A percentile compares a stretch with the other conserved stretches of the same genome.
These are phyloP conservation scores for Lodderomyces orthopsilosis DNA, from an alignment of 1,139 yeast species.

Conservation along the genomic window DNA sequence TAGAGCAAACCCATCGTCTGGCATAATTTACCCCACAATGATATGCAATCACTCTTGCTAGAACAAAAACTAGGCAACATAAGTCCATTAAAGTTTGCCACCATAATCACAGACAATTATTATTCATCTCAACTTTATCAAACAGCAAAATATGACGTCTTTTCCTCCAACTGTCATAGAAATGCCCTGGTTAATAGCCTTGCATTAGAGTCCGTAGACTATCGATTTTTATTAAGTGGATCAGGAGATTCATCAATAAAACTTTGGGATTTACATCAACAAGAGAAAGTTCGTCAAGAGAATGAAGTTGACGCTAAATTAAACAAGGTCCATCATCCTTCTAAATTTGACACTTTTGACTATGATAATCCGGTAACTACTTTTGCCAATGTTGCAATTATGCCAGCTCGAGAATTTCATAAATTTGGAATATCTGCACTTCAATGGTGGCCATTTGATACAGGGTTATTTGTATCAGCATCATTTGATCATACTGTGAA, in stretches of 20 bases:
- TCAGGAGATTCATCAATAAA: conserved; percentile 74
- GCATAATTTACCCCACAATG: neutral
- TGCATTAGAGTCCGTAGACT: conserved; percentile 54
- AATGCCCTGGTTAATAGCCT: conserved; percentile 62
- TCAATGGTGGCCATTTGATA: conserved; percentile 88
- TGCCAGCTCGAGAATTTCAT: conserved; percentile 61
- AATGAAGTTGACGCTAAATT: conserved; percentile 15
- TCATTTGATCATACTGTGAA: conserved; percentile 78
- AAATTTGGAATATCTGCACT: conserved; percentile 69
- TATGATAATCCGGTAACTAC: conserved; percentile 28
- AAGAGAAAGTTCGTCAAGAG: conserved; percentile 13
- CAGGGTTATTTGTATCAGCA: conserved; percentile 80
- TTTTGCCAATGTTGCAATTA: conserved; percentile 31
- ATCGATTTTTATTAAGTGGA: conserved; percentile 61
- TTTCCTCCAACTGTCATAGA: conserved; percentile 38
- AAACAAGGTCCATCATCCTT: conserved; percentile 6
- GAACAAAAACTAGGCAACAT: conserved; percentile 33
- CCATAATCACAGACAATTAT: conserved; percentile 39
- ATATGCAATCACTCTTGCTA: conserved; percentile 39
- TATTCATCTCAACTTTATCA: conserved; percentile 26
- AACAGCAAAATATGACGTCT: conserved; percentile 25
- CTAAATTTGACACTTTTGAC: conserved; percentile 20
- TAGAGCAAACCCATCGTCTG: no score
- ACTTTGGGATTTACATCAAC: conserved; percentile 50
- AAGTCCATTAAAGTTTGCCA: conserved; percentile 34